Evolutionary conservation across 345 rosid species (phyloP), one percentile per base, ranked within the genome.

Genomic region (Pistacia vera): DNA sequence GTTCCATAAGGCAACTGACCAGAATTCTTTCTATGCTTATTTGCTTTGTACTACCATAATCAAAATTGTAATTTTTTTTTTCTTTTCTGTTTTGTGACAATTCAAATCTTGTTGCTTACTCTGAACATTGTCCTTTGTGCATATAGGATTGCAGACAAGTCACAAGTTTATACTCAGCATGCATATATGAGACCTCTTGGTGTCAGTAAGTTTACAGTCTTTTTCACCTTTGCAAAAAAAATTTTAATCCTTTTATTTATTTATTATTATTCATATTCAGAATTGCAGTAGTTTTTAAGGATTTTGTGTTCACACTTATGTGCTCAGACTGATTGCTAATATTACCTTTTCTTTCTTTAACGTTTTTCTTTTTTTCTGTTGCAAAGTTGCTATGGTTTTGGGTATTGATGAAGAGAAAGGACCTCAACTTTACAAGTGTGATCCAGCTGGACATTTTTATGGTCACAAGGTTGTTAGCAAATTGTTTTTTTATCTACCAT

Each of bases 181-280:
- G 99, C 98, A 67, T 97, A 97, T 81, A 97, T 94, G 99, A 91
- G 99, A 86, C 99, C 99, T 13, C 99, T 97, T 81, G 99, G 99
- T 77, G 97, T 97, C 74, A 97, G 99, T 88, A 80, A 64, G 90
- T 83, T 72, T 83, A 75, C 72, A 17, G 9, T 71, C 78, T 75
- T 66, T 68, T 5, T 46, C n/a, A 49, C 30, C 28, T 25, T 2
- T 33, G 11, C 38, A 38, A 46, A 35, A 41, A 9, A 22, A 20
- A 6, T 55, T 54, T 20, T 48, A 11, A 61, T n/a, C 30, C 44
- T n/a, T 41, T 76, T 62, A 54, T 30, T 25, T 36, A 60, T 25
- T n/a, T 46, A 14, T 60, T 4, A 17, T 25, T 20, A 10, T 13
- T 61, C 7, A 46, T 16, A 17, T 7, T 11, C 30, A 41, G 57